These are phyloP conservation scores for Hypsizygus ulmarius DNA, from an alignment of 1,284 basidiomycete species.

Conservation along the genomic window DNA sequence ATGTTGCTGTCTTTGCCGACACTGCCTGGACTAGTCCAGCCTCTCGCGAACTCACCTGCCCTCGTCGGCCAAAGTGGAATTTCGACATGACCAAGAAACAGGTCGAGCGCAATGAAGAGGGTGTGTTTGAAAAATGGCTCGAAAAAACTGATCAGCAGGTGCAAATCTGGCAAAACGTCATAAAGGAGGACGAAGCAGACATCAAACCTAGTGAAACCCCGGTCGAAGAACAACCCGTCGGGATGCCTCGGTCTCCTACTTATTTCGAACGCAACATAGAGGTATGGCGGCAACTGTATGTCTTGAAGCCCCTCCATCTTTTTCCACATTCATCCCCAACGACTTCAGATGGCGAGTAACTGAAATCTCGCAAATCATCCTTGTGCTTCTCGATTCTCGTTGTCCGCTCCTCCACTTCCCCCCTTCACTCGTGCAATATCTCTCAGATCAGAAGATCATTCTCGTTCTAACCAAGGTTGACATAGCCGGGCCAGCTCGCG, in stretches of 20 bases:
- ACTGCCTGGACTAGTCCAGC: conserved; percentile 19
- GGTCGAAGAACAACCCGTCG: conserved; percentile 15
- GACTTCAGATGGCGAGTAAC: conserved; percentile 76
- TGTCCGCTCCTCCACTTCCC: conserved; percentile 76
- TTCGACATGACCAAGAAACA: conserved; percentile 82
- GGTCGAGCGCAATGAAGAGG: conserved; percentile 86
- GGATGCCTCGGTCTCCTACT: conserved; percentile 63
- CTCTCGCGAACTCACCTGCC: conserved; percentile 46
- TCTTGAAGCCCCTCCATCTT: conserved; percentile 18
- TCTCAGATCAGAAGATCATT: conserved; percentile 58
- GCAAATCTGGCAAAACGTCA: conserved; percentile 47
- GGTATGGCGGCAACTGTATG: conserved; percentile 88
- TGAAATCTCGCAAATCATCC: conserved; percentile 81
- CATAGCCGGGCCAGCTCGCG: conserved; percentile 58
- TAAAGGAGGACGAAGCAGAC: conserved; percentile 16
- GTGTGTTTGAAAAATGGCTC: conserved; percentile 75
- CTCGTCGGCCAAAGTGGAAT: conserved; percentile 78
- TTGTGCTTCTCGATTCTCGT: conserved; percentile 83
- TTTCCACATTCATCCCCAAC: conserved; percentile 9
- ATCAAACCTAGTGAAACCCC: conserved; percentile 14
- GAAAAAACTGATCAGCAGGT: conserved; percentile 56
- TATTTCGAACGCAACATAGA: conserved; percentile 89
- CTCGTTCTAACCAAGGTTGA: conserved; percentile 86
- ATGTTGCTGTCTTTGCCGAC: conserved; percentile 41
- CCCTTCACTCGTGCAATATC: conserved; percentile 51